Evolutionary conservation across 2,329 filamentous ascomycete species (phyloP).

Genomic region (Blumeriella jaapii): DNA sequence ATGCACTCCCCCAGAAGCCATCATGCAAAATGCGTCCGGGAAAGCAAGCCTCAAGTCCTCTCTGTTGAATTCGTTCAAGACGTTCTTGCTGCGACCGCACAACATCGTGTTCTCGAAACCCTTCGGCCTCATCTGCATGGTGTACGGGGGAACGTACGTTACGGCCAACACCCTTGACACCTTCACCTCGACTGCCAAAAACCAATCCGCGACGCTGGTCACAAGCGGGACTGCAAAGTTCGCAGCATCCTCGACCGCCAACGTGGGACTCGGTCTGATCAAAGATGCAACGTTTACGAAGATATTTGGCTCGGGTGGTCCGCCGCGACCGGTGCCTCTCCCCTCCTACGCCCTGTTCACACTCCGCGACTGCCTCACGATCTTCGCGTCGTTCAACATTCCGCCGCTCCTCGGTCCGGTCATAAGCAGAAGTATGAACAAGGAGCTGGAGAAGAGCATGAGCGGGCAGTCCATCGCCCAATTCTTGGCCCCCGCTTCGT

Average conservation of each 20-base stretch:
- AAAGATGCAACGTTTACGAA: conserved; percentile 80
- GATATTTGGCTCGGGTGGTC: conserved; percentile 58
- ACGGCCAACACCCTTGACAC: conserved; percentile 86
- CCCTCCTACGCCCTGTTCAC: conserved; percentile 71
- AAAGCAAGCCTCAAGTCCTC: conserved; percentile 47
- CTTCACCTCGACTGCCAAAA: conserved; percentile 48
- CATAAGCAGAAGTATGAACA: conserved; percentile 43
- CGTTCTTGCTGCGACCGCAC: conserved; percentile 49
- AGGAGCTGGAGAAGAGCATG: conserved; percentile 38
- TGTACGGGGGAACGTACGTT: conserved; percentile 84
- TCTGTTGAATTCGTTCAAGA: conserved; percentile 43
- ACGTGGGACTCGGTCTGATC: conserved; percentile 77
- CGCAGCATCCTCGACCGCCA: conserved; percentile 65
- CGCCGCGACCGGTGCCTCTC: conserved; percentile 48
- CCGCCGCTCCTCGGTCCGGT: conserved; percentile 65
- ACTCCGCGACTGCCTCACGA: conserved; percentile 72
- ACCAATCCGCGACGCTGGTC: conserved; percentile 46
- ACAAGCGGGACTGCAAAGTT: conserved; percentile 75
- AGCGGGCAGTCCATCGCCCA: conserved; percentile 58
- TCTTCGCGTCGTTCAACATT: conserved; percentile 87
- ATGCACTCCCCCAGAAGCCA: conserved; percentile 39
- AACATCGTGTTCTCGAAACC: conserved; percentile 51
- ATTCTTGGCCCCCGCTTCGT: conserved; percentile 65
- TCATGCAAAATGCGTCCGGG: conserved; percentile 74
- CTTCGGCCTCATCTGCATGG: conserved; percentile 55